Conservation (phyloP, 176 grass and related monocot genomes). For the Tillandsia leiboldiana region DNA sequence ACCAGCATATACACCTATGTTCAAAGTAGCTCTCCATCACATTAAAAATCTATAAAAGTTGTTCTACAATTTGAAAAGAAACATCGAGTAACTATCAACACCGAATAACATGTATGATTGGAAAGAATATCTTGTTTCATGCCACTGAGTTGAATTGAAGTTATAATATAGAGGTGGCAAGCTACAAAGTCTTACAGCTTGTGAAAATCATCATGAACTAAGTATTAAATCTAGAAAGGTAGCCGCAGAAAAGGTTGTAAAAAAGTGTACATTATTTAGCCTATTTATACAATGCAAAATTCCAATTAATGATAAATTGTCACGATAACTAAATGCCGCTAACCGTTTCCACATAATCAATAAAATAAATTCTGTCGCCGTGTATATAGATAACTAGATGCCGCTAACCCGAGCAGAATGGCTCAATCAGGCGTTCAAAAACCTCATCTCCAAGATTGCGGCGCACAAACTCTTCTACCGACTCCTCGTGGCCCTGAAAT, state of each 20-base stretch:
- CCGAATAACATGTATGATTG: no score
- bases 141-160: no score
- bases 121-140: no score
- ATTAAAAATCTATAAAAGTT: not conserved
- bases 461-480: conserved; percentile 85
- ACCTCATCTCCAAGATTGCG: conserved; percentile 90
- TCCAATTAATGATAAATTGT: no score
- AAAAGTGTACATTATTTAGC: no score
- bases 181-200: not conserved
- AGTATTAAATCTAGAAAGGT: not conserved
- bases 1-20: conserved; percentile 79
- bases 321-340: no score
- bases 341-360: no score
- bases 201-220: not conserved
- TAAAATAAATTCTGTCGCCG: no score
- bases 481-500: conserved; percentile 94
- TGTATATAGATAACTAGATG: not conserved
- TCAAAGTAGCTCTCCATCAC: not conserved
- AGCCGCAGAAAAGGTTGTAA: not conserved
- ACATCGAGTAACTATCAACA: not conserved
- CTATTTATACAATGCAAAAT: no score
- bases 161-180: no score
- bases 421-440: conserved; percentile 90
- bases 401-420: conserved; percentile 72
- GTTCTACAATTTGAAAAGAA: not conserved